Conservation (phyloP, 352 stramenopile species). For the Blastocystis sp. region DNA sequence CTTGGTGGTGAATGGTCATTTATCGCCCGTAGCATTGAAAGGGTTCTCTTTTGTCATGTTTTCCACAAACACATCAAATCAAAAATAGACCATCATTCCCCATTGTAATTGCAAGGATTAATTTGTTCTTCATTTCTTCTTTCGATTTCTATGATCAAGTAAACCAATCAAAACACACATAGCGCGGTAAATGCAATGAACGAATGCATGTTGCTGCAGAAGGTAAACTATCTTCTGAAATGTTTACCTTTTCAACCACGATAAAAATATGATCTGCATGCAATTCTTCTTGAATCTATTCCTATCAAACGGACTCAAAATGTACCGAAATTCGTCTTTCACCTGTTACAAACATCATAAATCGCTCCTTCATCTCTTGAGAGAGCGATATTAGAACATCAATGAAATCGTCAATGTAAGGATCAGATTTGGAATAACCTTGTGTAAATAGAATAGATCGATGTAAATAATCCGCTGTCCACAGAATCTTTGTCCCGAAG, state of each 20-base stretch:
- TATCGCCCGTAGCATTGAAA: constrained; percentile 14
- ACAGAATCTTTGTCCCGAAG: background rate
- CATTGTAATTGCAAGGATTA: constrained; percentile 2
- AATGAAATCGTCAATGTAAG: background rate
- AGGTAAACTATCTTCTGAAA: background rate
- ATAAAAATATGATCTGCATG: background rate
- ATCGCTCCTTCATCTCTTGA: background rate
- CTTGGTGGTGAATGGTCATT: constrained; percentile 27
- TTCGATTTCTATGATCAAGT: constrained; percentile 17
- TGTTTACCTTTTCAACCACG: background rate
- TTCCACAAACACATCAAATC: constrained; percentile 14
- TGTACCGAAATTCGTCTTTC: background rate
- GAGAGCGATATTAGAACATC: background rate
- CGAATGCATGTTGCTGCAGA: constrained; percentile 5
- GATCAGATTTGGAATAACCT: background rate
- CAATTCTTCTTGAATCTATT: background rate
- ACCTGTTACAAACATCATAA: constrained; percentile 25
- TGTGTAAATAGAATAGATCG: background rate
- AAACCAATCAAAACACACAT: background rate
- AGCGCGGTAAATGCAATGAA: constrained; percentile 8
- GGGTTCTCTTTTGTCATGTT: constrained; percentile 5
- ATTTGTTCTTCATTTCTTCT: constrained; percentile 14
- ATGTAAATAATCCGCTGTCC: background rate
- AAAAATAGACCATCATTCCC: background rate
- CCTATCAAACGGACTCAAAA: no score